Base-by-base conservation (phyloP, 2,329 filamentous ascomycete species). In the Pseudopyrenochaeta lycopersici region DNA sequence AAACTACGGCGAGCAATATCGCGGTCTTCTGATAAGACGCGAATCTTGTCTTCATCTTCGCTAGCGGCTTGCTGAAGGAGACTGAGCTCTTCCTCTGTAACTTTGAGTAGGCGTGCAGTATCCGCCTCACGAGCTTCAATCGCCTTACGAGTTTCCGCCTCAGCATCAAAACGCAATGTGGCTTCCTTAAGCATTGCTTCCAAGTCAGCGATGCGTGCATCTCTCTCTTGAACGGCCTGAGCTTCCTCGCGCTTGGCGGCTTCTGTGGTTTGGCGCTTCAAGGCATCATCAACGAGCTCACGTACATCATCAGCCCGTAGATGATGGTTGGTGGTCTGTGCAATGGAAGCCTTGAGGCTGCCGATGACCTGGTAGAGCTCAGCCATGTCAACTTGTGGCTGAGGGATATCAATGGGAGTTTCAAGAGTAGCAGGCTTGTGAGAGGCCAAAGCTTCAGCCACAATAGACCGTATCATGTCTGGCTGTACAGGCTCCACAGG, bases 51-150 rank as follows among this genome's bases (percentile, higher is more conserved):
- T 43, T 77, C 75, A 27, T 81, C 77, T 50, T 82, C 79, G 21
- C 68, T 64, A 32, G 74, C 69, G 23, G 77, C 68, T 21, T 80
- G 75, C 20, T 78, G 76, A 4, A 81, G 70, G 1, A 81, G 68
- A n/a, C 69, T 63, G 18, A 83, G 69, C 52, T 83, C 80, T 57
- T 82, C 79, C 50, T 83, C 80, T 5, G 79, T 80, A 36, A 82
- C 75, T 46, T 77, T 77, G n/a, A 82, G 71, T 45, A 80, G 69
- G 46, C 76, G 74, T 52, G 75, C 67, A 11, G 74, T 73, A 46
- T 81, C 78, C 5, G 66, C 68, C 54, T 81, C 79, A n/a, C 78
- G 76, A 49, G 73, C 70, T 57, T 82, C 79, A 6, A 78, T 64
- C 11, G 70, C 71, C 54, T 73, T 75, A 36, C 79, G 75, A n/a